Base-by-base conservation (phyloP, 179 eudicot genomes). In the Spergularia azorica region DNA sequence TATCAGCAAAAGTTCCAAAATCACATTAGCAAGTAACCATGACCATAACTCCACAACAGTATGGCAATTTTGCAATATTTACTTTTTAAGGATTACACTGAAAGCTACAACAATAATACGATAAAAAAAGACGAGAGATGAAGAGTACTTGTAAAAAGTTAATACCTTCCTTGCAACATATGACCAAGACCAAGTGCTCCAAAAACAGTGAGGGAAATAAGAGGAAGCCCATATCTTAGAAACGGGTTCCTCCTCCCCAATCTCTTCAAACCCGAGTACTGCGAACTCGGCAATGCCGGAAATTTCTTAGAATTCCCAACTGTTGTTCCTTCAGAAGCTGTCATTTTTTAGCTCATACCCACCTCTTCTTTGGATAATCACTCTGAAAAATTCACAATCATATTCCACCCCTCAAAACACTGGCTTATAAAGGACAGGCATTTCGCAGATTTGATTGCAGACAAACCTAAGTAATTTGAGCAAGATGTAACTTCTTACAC, bases 161-260 rank as follows among this genome's bases (percentile, higher is more conserved):
- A 81, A 74, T 74, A 95, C 99, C 97, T 91, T 76, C 97, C 99
- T 85, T 93, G 99, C 80, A 95, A 77, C 74, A 95, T 90, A 86
- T 95, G 99, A 54, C 89, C 97, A 62, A 95, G 95, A 55, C 97
- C 99, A 75, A 95, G 79, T 3, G 97, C 74, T 21, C 99, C 99
- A 67, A 90, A 63, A 62, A 95, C 97, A 7, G 94, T 89, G 17
- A 95, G 89, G 5, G 99, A 95, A 80, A 95, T 91, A 83, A 95
- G 90, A 67, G 99, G 99, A 66, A 95, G 89, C 55, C 99, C 99
- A 70, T 95, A 95, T 88, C 95, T 86, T 14, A 91, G 13, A 84
- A 95, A 95, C 14, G 99, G 97, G n/a, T 85, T 80, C 79, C 56
- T 90, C 72, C 97, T 88, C 46, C 99, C 97, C 89, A 81, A 89